Evolutionary conservation across 177 flowering plant species (phyloP).

Genomic region (Telopea speciosissima): DNA sequence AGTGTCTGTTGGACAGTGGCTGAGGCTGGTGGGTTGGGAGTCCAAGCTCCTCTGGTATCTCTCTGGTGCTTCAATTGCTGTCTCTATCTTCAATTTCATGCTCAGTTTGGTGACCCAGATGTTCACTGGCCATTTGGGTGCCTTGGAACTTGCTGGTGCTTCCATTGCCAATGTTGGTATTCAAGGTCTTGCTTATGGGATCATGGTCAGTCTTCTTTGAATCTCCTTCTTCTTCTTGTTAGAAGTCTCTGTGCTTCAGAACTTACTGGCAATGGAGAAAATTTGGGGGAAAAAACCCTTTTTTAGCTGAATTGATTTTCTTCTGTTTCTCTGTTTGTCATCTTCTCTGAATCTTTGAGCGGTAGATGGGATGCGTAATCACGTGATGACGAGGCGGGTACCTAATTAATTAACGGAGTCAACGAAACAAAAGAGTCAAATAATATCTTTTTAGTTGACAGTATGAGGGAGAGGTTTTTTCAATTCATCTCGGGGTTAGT

Average conservation of each 20-base stretch:
- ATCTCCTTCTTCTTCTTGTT: too few relatives aligned
- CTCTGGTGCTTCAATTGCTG: constrained; percentile 49
- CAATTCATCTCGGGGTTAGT: too few relatives aligned
- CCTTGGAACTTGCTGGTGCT: constrained; percentile 68
- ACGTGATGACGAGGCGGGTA: too few relatives aligned
- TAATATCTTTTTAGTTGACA: too few relatives aligned
- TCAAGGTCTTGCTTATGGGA: constrained; percentile 80
- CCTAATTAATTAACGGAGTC: too few relatives aligned
- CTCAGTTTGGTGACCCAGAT: constrained; percentile 55
- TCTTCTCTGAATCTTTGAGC: too few relatives aligned
- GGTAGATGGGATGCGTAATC: too few relatives aligned
- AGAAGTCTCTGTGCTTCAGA: too few relatives aligned
- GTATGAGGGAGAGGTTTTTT: too few relatives aligned
- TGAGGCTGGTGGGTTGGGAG: constrained; percentile 49
- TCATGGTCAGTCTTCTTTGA: constrained; percentile 41
- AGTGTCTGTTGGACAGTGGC: constrained; percentile 31
- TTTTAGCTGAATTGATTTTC: background rate
- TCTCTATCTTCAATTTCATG: constrained; percentile 60
- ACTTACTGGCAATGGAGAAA: too few relatives aligned
- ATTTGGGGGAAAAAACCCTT: background rate
- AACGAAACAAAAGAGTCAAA: too few relatives aligned
- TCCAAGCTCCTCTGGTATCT: constrained; percentile 60
- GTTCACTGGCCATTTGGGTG: constrained; percentile 65
- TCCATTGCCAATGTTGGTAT: constrained; percentile 66
- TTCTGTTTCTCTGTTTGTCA: too few relatives aligned